Evolutionary conservation across 352 stramenopile species (phyloP), one percentile per base, ranked within the genome.

Genomic region (Pythium sp.): DNA sequence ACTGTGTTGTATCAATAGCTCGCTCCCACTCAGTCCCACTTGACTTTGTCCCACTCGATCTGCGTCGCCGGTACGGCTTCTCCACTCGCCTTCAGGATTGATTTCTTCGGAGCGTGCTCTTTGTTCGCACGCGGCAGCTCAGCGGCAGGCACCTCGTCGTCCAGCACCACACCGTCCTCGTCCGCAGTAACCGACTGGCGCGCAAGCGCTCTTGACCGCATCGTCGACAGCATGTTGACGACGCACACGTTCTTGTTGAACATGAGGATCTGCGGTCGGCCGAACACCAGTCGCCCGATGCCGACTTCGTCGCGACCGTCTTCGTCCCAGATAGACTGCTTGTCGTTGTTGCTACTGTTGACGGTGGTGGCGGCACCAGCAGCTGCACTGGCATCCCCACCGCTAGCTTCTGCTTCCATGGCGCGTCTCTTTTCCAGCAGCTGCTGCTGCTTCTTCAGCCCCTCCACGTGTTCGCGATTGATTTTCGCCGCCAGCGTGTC

Each of bases 401-500:
- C 18, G 11, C 12, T 14, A 6, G 54, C 28, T 14, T 43, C 24
- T 14, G 54, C 54, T 14, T 43, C 74, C 65, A 36, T 69, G 46
- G 4, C 69, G 4, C 81, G 64, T 20, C 78, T 61, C 5, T 71
- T 63, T 1, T 43, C 58, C 3, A 49, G 41, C 32, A 63, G 49
- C 14, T 75, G 38, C 11, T 78, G 67, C 26, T 82, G 73, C 22
- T 69, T 75, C 49, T 76, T 78, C 49, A 87, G 56, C 2, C 77
- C 77, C 64, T 92, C 82, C 43, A 74, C 75, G 46, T 87, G 82
- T 11, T 87, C 73, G 12, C 71, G 76, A 24, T 86, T 90, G 24
- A 90, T 76, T 28, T 76, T 81, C 11, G 65, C 62, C 0, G 82
- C 82, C 30, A 92, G 64, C 9, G 82, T 85, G 32, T 92, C 81